Evolutionary conservation across 1,139 yeast genomes (phyloP), one percentile per base, ranked within the genome.

Genomic region (Taphrina confusa): DNA sequence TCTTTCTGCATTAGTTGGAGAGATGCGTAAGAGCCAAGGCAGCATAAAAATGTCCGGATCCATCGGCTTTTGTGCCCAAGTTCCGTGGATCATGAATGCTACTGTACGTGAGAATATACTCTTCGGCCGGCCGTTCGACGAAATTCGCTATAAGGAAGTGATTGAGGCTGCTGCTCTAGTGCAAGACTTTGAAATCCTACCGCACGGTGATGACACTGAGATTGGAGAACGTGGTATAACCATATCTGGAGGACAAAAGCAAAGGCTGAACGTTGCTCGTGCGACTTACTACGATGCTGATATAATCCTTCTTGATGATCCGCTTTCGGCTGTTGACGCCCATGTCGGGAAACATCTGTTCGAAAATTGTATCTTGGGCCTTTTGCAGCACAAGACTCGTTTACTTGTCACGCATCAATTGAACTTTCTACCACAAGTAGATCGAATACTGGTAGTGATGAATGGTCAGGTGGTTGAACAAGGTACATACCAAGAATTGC

Each of bases 181-280:
- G 39, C 80, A 83, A 46, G 96, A 89, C 73, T 75, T 89, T 64
- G 83, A 82, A 22, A 77, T 78, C 51, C 75, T 89, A 55, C 88
- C 92, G 1, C 94, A 86, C 40, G 92, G 96, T 61, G 97, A 90
- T 69, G 71, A 72, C 57, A 87, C 96, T 1, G 96, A 89, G 72
- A 86, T 90, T 62, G 97, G 97, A 64, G 97, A 90, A 71, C 81
- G 95, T 66, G 97, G 97, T 66, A 87, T 90, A 66, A 89, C 94
- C 0, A 74, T 90, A 44, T 87, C 96, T 2, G 97, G 97, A 62
- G 97, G 97, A 44, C 97, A 90, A 72, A 90, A 90, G 73, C 95
- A 96, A 0, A 79, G 96, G 69, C 81, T 88, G 66, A 85, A 84
- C 67, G 75, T 90, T 62, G 96, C 96, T 0, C 80, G 96, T 68